Conservation (phyloP, 2,329 filamentous ascomycete species). For the Aaosphaeria pasadenensis region DNA sequence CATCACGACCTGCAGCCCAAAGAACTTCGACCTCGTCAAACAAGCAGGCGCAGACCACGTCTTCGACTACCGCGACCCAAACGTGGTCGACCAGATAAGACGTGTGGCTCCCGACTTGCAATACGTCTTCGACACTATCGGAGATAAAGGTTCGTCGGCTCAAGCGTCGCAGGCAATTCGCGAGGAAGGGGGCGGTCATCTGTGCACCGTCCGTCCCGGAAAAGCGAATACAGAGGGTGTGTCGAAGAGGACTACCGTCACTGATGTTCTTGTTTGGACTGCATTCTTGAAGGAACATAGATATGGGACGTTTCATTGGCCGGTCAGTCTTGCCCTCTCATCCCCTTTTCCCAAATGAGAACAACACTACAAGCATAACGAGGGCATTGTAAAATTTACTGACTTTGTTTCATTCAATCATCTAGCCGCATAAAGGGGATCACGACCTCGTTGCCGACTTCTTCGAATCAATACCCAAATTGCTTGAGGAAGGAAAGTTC, state of each 20-base stretch:
- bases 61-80: slow-evolving; percentile 38
- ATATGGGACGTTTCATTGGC: slow-evolving; percentile 37
- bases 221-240: slow-evolving; percentile 40
- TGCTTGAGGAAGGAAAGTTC: slow-evolving; percentile 33
- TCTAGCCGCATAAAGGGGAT: slow-evolving; percentile 24
- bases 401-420: neutral
- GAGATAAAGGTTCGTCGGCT: slow-evolving; percentile 35
- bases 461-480: slow-evolving; percentile 35
- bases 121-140: slow-evolving; percentile 45
- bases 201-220: slow-evolving; percentile 44
- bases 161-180: slow-evolving; percentile 30
- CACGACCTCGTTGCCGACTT: slow-evolving; percentile 37
- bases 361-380: neutral
- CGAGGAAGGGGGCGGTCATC: slow-evolving; percentile 16
- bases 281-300: slow-evolving; percentile 41
- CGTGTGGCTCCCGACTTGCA: slow-evolving; percentile 9
- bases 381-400: neutral
- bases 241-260: slow-evolving; percentile 30
- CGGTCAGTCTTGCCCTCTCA: slow-evolving; percentile 14
- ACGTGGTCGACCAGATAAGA: slow-evolving; percentile 1
- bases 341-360: neutral
- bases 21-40: slow-evolving; percentile 9
- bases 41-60: slow-evolving; percentile 8
- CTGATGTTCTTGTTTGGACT: slow-evolving; percentile 45
- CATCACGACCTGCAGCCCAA: slow-evolving; percentile 8